phyloP scores from a whole-genome alignment of 2,329 filamentous ascomycete species.

The Graphiopsis chlorocephala region DNA sequence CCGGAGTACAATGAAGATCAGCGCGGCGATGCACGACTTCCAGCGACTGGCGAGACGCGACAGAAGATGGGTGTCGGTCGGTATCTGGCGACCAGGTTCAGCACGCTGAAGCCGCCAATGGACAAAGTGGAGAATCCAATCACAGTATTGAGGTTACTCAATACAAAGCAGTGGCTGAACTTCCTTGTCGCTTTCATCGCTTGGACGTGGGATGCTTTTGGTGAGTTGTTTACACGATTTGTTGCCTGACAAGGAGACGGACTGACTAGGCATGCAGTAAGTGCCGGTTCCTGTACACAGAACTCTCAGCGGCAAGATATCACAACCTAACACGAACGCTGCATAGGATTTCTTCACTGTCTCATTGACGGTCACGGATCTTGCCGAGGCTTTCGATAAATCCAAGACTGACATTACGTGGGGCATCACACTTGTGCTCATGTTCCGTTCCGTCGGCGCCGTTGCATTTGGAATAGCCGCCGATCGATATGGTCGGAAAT shows the following conservation, averaged over 20 bases:
- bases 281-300: background rate
- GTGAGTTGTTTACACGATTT: background rate
- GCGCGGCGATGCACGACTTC: constrained; percentile 20
- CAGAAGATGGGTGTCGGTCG: constrained; percentile 40
- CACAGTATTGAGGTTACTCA: constrained; percentile 50
- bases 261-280: background rate
- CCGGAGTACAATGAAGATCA: constrained; percentile 19
- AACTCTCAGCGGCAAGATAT: background rate
- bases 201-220: constrained; percentile 47
- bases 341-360: constrained; percentile 59
- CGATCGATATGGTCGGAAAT: constrained; percentile 35
- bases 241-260: background rate
- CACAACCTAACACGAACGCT: background rate
- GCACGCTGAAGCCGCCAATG: constrained; percentile 57
- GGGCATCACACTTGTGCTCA: constrained; percentile 56
- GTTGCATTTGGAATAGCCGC: constrained; percentile 52
- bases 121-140: constrained; percentile 54
- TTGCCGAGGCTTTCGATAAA: constrained; percentile 54
- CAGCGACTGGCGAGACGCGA: constrained; percentile 21
- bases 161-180: constrained; percentile 58
- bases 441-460: constrained; percentile 60
- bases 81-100: constrained; percentile 54
- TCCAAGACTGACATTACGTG: constrained; percentile 59
- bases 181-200: constrained; percentile 49
- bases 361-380: constrained; percentile 52